Evolutionary conservation across 345 rosid genomes (phyloP).

Genomic region (Cardamine occulta): DNA sequence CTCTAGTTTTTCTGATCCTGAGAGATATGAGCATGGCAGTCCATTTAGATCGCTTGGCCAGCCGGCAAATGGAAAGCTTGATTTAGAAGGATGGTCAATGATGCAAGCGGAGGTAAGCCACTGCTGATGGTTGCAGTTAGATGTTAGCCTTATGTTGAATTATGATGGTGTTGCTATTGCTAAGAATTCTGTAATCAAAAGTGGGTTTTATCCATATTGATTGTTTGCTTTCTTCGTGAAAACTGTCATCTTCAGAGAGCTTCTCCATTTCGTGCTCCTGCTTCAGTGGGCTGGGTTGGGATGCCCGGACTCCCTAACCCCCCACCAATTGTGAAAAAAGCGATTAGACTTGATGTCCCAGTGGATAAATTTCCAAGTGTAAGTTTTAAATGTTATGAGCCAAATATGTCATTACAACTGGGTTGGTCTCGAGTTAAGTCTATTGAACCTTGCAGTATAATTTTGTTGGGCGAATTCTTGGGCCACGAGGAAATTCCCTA

Average conservation of each 20-base stretch:
- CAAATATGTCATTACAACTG: background rate
- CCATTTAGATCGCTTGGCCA: slow-evolving; percentile 79
- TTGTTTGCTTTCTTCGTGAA: slow-evolving; percentile 57
- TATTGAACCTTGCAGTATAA: slow-evolving; percentile 69
- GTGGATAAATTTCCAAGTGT: slow-evolving; percentile 90
- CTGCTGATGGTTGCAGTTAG: background rate
- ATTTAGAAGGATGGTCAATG: slow-evolving; percentile 73
- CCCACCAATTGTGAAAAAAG: slow-evolving; percentile 70
- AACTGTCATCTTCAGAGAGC: slow-evolving; percentile 74
- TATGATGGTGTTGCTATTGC: slow-evolving; percentile 3
- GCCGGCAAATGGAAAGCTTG: slow-evolving; percentile 72
- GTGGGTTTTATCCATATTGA: background rate
- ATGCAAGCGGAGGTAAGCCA: slow-evolving; percentile 86
- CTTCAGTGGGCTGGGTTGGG: slow-evolving; percentile 80
- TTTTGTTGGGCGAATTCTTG: slow-evolving; percentile 93
- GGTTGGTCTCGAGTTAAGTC: background rate
- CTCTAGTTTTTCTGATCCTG: slow-evolving; percentile 68
- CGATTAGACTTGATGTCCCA: slow-evolving; percentile 90
- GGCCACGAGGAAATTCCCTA: slow-evolving; percentile 97
- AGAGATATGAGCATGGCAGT: slow-evolving; percentile 82
- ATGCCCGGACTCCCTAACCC: slow-evolving; percentile 60
- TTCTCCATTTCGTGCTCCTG: slow-evolving; percentile 61
- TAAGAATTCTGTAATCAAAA: background rate
- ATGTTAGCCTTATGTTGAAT: slow-evolving; percentile 1
- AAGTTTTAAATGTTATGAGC: slow-evolving; percentile 36